Conservation (phyloP, 257 asterid species). For the Nemophila menziesii region DNA sequence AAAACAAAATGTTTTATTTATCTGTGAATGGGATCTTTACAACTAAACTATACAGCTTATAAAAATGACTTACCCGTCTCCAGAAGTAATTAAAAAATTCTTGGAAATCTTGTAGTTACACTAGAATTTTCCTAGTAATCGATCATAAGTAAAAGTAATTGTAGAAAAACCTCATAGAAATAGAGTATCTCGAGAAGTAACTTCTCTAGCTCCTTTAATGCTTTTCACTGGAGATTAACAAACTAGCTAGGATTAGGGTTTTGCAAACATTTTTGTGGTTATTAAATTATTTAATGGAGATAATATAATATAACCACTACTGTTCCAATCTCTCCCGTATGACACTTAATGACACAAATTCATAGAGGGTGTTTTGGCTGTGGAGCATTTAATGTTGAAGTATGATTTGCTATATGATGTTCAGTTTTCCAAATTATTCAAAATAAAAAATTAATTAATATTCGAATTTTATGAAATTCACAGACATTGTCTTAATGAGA, state of each 20-base stretch:
- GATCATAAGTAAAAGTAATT: too few relatives aligned
- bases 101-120: too few relatives aligned
- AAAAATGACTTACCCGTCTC: too few relatives aligned
- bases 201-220: constrained; percentile 35
- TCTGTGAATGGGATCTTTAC: constrained; percentile 16
- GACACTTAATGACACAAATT: constrained; percentile 33
- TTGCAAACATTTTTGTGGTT: constrained; percentile 19
- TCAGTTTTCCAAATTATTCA: background rate
- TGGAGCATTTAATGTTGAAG: constrained; percentile 27
- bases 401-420: background rate
- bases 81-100: constrained; percentile 3
- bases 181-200: constrained; percentile 35
- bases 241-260: constrained; percentile 21
- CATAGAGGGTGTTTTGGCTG: constrained; percentile 31
- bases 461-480: background rate
- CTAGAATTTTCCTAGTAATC: too few relatives aligned
- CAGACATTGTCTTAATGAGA: background rate
- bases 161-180: too few relatives aligned
- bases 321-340: constrained; percentile 30
- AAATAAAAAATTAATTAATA: too few relatives aligned
- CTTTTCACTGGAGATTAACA: constrained; percentile 16
- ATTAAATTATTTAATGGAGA: constrained; percentile 7
- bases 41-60: too few relatives aligned
- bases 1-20: constrained; percentile 10
- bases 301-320: background rate